phyloP scores from a whole-genome alignment of 352 stramenopile species.

The Phytophthora europaea region DNA sequence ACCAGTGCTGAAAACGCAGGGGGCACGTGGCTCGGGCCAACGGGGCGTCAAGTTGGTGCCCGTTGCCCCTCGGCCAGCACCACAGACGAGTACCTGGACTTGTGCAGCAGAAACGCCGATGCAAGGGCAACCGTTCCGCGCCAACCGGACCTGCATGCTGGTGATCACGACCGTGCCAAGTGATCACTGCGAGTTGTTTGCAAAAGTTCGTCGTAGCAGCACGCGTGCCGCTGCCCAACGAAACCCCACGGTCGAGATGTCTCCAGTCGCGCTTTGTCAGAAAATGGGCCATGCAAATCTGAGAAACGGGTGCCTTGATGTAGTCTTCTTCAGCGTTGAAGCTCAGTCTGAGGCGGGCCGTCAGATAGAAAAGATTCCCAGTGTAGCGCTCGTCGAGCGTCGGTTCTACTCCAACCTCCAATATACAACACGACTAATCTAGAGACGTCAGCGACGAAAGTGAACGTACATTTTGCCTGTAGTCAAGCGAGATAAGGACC shows the following conservation, averaged over 20 bases:
- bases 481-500: neutral
- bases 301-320: conserved; percentile 10
- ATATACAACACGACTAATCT: neutral
- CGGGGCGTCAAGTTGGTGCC: neutral
- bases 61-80: conserved; percentile 1
- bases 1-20: neutral
- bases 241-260: conserved; percentile 13
- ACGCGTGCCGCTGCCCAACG: conserved; percentile 29
- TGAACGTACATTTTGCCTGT: neutral
- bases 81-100: neutral
- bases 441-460: no score
- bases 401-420: neutral
- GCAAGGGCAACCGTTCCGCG: neutral
- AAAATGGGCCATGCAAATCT: conserved; percentile 15
- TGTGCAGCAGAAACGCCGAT: neutral
- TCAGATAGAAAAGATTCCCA: conserved; percentile 13
- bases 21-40: conserved; percentile 29
- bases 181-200: conserved; percentile 8
- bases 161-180: conserved; percentile 3
- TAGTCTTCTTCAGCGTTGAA: conserved; percentile 13
- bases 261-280: conserved; percentile 10
- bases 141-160: neutral
- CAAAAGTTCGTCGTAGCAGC: conserved; percentile 18
- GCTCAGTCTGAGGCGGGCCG: conserved; percentile 6
- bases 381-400: neutral